Base-by-base conservation (phyloP, 1,284 basidiomycete species). In the Wallemia hederae region DNA sequence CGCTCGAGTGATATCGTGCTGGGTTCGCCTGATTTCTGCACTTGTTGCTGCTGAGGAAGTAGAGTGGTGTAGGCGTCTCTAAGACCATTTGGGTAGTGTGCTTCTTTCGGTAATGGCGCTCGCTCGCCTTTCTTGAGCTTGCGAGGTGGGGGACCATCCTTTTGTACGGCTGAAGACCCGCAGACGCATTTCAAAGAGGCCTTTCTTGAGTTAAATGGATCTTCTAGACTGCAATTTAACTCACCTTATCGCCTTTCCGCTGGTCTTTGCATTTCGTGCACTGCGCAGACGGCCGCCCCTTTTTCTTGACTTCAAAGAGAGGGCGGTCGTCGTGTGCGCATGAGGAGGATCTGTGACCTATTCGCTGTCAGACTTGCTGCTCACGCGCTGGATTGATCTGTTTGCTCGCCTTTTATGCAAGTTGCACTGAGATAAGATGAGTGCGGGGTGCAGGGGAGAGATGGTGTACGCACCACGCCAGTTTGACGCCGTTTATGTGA, bases 301-400 rank as follows among this genome's bases (percentile, higher is more conserved):
- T 85, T 71, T 82, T 82, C 75, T 84, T 82, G 66, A 88, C 80
- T 71, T 85, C 82, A 68, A 80, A 84, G 60, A 85, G 73, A 26
- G 83, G 79, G 49, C 83, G 76, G 67, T 83, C 81, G 63, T 78
- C 80, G 69, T 85, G 83, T 62, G 79, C 78, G 70, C 83, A 85
- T 58, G 77, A 75, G 9, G 82, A 82, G 15, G 82, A 83, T 34
- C 83, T 79, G 71, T 85, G 83, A 14, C 39, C 39, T 49, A 5
- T 7, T 17, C 3, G 5, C 5, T n/a, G n/a, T 49, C 22, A 49
- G 39, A 11, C 5, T 49, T 9, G n/a, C 11, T 14, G 39, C n/a
- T n/a, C n/a, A n/a, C n/a, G n/a, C 11, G n/a, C n/a, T 49, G 39
- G n/a, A n/a, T n/a, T 5, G 39, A 5, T 49, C n/a, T 11, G n/a